Evolutionary conservation across 805 yeast species (phyloP).

Genomic region (Yarrowia sp.): DNA sequence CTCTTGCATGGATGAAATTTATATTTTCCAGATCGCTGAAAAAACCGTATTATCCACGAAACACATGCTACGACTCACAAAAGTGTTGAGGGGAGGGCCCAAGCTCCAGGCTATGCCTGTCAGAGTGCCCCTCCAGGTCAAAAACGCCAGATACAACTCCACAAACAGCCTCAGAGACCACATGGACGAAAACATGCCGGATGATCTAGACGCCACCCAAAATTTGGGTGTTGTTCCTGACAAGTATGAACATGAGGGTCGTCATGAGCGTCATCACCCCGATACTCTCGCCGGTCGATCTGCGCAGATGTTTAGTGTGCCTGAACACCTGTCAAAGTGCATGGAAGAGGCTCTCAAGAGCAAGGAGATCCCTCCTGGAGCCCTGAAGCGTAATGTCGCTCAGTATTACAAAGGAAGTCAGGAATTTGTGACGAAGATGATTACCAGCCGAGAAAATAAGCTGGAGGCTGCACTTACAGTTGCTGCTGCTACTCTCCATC

Average conservation of each 20-base stretch:
- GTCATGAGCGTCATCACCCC: constrained; percentile 6
- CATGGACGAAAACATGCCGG: not conserved
- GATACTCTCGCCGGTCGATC: constrained; percentile 14
- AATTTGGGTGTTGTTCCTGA: not conserved
- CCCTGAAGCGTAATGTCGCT: constrained; percentile 68
- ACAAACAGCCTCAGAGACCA: not conserved
- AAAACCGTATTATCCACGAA: not conserved
- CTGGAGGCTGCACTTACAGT: not conserved
- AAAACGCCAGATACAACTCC: not conserved
- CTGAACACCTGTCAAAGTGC: not conserved
- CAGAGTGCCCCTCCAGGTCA: no score
- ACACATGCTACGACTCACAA: constrained; percentile 1
- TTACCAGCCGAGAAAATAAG: not conserved
- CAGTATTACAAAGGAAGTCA: constrained; percentile 52
- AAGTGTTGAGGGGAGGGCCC: not conserved
- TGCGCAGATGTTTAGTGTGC: constrained; percentile 16
- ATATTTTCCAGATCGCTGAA: not conserved
- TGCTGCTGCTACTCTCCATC: constrained; percentile 73
- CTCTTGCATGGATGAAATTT: constrained; percentile 8
- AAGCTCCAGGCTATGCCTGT: not conserved
- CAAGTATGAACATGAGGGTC: not conserved
- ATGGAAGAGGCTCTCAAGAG: not conserved
- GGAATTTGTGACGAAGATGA: not conserved
- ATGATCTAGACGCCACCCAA: not conserved
- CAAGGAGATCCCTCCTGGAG: constrained; percentile 58